phyloP scores from a whole-genome alignment of 2,329 filamentous ascomycete genomes.

The Penicillium paneum region DNA sequence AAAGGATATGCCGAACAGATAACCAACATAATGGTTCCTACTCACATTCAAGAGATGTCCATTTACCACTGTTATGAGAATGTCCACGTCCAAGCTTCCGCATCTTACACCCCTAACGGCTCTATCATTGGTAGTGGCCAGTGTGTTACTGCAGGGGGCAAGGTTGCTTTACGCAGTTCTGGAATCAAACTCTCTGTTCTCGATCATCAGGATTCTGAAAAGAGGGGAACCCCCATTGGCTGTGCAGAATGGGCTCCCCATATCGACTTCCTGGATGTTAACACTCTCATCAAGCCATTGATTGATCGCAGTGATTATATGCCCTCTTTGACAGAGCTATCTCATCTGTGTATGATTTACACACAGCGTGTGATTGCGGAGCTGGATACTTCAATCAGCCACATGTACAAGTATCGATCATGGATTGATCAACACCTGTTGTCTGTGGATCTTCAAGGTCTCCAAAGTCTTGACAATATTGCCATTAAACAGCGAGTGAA shows the following conservation, averaged over 20 bases:
- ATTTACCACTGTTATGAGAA: constrained; percentile 7
- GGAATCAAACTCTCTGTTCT: constrained; percentile 11
- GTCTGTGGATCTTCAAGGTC: background rate
- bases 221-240: background rate
- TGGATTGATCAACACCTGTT: constrained; percentile 10
- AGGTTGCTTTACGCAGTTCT: constrained; percentile 3
- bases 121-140: constrained; percentile 6
- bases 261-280: constrained; percentile 14
- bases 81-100: constrained; percentile 4
- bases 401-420: constrained; percentile 13
- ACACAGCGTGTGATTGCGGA: constrained; percentile 2
- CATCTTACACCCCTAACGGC: constrained; percentile 9
- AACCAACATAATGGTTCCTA: constrained; percentile 21
- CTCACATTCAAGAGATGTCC: constrained; percentile 20
- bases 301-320: constrained; percentile 6
- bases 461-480: constrained; percentile 1
- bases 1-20: constrained; percentile 17
- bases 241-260: constrained; percentile 15
- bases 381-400: constrained; percentile 1
- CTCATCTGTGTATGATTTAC: constrained; percentile 14
- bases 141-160: constrained; percentile 3
- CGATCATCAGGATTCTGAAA: background rate
- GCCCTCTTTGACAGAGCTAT: constrained; percentile 6
- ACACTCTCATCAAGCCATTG: constrained; percentile 11
- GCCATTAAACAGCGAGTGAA: constrained; percentile 4